Evolutionary conservation across 805 yeast species (phyloP).

Genomic region (Candida nanaspora): DNA sequence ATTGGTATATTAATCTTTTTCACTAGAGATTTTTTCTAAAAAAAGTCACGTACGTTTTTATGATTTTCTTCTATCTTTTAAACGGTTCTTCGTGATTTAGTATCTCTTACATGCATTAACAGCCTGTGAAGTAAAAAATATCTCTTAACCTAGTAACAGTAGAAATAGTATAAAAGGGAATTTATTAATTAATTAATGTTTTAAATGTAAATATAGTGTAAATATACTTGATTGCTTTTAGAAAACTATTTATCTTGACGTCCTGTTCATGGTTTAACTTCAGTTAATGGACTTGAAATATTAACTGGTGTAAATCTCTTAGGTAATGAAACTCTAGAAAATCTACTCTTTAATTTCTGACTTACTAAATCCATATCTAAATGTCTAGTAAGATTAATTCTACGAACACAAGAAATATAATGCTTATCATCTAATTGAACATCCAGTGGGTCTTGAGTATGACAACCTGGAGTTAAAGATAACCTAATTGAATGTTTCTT

Average conservation of each 20-base stretch:
- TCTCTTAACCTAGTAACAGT: no score
- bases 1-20: slow-evolving; percentile 33
- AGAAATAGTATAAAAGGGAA: no score
- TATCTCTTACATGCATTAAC: no score
- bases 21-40: no score
- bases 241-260: no score
- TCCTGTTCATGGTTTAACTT: slow-evolving; percentile 9
- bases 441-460: slow-evolving; percentile 95
- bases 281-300: slow-evolving; percentile 46
- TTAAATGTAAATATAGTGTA: no score
- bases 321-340: slow-evolving; percentile 83
- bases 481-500: slow-evolving; percentile 86
- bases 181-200: no score
- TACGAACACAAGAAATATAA: slow-evolving; percentile 92
- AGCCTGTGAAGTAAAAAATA: no score
- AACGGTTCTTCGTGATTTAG: no score
- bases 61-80: no score
- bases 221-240: no score
- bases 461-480: slow-evolving; percentile 96
- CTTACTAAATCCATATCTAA: slow-evolving; percentile 85
- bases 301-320: slow-evolving; percentile 86
- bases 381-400: slow-evolving; percentile 84
- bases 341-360: slow-evolving; percentile 73
- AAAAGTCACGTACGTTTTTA: no score
- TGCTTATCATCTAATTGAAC: slow-evolving; percentile 94